These are phyloP conservation scores for Exophiala lecanii-corni DNA, from an alignment of 2,329 filamentous ascomycete species.

Conservation along the genomic window DNA sequence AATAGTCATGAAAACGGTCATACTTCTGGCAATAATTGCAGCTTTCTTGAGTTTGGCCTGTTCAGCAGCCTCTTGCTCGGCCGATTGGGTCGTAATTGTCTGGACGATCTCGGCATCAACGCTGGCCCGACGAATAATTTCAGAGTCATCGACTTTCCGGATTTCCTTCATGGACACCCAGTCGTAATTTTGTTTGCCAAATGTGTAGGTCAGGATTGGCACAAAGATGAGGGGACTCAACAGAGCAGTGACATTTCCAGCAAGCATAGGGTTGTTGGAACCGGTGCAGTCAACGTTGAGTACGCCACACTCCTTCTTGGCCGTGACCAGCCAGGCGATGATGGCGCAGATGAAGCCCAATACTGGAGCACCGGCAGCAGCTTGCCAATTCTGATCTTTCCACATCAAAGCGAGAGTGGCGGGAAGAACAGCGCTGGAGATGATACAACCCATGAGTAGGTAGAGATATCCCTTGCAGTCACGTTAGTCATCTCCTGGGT, in stretches of 20 bases:
- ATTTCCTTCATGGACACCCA: slow-evolving; percentile 80
- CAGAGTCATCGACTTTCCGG: slow-evolving; percentile 71
- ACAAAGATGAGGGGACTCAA: slow-evolving; percentile 72
- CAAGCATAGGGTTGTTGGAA: slow-evolving; percentile 50
- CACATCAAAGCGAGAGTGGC: slow-evolving; percentile 76
- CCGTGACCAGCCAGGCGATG: slow-evolving; percentile 73
- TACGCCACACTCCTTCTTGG: slow-evolving; percentile 62
- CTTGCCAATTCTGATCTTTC: slow-evolving; percentile 72
- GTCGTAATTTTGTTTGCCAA: slow-evolving; percentile 74
- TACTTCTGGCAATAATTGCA: slow-evolving; percentile 50
- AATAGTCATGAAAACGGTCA: slow-evolving; percentile 63
- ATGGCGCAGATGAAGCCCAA: slow-evolving; percentile 65
- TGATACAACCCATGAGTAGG: slow-evolving; percentile 86
- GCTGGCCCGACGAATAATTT: slow-evolving; percentile 59
- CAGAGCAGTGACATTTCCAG: slow-evolving; percentile 74
- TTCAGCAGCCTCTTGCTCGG: slow-evolving; percentile 40
- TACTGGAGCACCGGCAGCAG: slow-evolving; percentile 64
- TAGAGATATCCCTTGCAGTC: slow-evolving; percentile 59
- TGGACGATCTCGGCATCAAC: slow-evolving; percentile 60
- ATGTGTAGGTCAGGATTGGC: slow-evolving; percentile 66
- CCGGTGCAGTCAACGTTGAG: slow-evolving; percentile 73
- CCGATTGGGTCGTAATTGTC: slow-evolving; percentile 26
- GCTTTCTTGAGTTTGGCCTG: slow-evolving; percentile 51
- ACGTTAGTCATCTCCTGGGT: background rate
- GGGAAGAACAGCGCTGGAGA: slow-evolving; percentile 78